A percentile compares a stretch with the other conserved stretches of the same genome.
Evolutionary conservation across 148 eudicot species (phyloP).

Genomic region (Euryodendron excelsum): DNA sequence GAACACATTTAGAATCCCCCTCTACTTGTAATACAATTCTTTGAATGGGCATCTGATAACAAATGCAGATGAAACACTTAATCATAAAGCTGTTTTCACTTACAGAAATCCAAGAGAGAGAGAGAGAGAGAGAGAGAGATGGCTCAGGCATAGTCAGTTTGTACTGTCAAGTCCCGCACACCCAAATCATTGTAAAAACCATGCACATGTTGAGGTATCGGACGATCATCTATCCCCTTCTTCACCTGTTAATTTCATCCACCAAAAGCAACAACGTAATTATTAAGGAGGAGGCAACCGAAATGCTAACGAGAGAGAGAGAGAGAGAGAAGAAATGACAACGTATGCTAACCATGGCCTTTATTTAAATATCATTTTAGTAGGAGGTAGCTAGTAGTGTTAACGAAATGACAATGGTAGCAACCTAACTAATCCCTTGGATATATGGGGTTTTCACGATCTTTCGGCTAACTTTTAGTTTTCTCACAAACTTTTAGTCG

Average conservation of each 20-base stretch:
- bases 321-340: no score
- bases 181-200: conserved; percentile 92
- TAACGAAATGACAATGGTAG: no score
- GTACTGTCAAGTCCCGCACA: conserved; percentile 76
- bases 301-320: not conserved
- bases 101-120: not conserved
- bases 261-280: not conserved
- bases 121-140: no score
- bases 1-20: not conserved
- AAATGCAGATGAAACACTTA: not conserved
- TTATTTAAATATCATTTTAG: no score
- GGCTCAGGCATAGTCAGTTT: conserved; percentile 50
- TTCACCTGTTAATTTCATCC: conserved; percentile 51
- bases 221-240: conserved; percentile 60
- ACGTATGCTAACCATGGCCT: no score
- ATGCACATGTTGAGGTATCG: conserved; percentile 62
- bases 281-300: no score
- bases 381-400: no score
- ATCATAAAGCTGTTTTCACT: not conserved
- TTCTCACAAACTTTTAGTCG: no score
- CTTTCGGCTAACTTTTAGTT: no score
- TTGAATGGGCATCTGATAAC: not conserved
- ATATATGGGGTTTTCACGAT: no score
- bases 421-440: no score
- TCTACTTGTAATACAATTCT: not conserved